These are phyloP conservation scores for Marasmius fiardii DNA, from an alignment of 1,284 basidiomycete genomes.

Conservation along the genomic window DNA sequence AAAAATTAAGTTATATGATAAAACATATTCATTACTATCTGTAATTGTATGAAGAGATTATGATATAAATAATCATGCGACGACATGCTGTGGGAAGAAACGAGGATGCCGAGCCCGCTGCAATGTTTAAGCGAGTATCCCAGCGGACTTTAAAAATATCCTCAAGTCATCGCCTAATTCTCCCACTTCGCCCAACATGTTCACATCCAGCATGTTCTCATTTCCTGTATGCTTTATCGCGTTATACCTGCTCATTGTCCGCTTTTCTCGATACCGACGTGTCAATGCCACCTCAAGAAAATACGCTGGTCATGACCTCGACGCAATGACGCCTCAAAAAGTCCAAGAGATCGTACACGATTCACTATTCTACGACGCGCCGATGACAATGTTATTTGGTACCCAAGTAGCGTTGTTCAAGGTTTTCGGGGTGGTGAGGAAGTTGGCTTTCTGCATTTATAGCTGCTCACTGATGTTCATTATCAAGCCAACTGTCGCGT, in stretches of 20 bases:
- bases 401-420: conserved; percentile 10
- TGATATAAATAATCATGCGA: too few species aligned
- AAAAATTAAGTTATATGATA: too few species aligned
- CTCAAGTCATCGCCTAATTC: too few species aligned
- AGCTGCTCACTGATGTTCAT: not conserved
- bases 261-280: conserved; percentile 5
- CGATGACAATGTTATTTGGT: conserved; percentile 8
- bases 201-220: not conserved
- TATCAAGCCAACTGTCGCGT: conserved; percentile 1
- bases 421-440: conserved; percentile 6
- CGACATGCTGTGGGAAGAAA: too few species aligned
- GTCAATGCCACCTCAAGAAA: conserved; percentile 2
- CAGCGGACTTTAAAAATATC: too few species aligned
- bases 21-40: too few species aligned
- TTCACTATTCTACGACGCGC: conserved; percentile 7
- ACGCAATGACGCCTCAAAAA: conserved; percentile 1
- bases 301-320: not conserved
- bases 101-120: too few species aligned
- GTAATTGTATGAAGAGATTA: too few species aligned
- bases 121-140: too few species aligned
- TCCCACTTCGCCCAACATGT: not conserved
- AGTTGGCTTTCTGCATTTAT: not conserved
- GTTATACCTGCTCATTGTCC: conserved; percentile 1
- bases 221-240: not conserved
- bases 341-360: conserved; percentile 6